Evolutionary conservation across 192 early-diverging fungal species (phyloP).

Genomic region (Anaeromyces robustus): DNA sequence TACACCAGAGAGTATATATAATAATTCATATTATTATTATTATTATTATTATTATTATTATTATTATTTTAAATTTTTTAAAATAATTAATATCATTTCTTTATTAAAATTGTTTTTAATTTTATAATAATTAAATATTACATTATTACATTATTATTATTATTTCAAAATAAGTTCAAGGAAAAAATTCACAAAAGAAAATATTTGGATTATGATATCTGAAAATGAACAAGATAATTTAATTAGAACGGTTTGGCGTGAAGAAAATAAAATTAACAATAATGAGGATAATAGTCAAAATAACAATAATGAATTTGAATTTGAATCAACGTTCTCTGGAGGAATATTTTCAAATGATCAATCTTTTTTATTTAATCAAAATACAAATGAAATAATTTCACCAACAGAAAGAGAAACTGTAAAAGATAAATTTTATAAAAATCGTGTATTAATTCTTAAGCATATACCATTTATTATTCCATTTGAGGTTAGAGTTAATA

Average conservation of each 20-base stretch:
- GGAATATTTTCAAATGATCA: background rate
- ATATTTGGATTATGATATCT: background rate
- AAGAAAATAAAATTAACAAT: background rate
- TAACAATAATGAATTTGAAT: background rate
- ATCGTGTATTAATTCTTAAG: conserved; percentile 38
- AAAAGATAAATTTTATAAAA: conserved; percentile 26
- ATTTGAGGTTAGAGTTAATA: conserved; percentile 70
- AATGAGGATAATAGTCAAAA: background rate
- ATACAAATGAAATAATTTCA: background rate
- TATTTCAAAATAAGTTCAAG: no score
- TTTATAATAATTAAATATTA: no score
- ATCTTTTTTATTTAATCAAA: background rate
- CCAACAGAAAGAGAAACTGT: conserved; percentile 11
- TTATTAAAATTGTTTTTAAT: no score
- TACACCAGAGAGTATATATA: background rate
- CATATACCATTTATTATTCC: conserved; percentile 85
- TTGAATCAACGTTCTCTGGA: background rate
- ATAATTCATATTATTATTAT: no score
- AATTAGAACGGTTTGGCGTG: background rate
- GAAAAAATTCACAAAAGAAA: background rate
- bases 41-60: no score
- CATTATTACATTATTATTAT: no score
- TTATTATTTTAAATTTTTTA: no score
- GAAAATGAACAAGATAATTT: background rate
- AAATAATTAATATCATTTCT: no score